Base-by-base conservation (phyloP, 1,284 basidiomycete species). In the Neonothopanus nambi region DNA sequence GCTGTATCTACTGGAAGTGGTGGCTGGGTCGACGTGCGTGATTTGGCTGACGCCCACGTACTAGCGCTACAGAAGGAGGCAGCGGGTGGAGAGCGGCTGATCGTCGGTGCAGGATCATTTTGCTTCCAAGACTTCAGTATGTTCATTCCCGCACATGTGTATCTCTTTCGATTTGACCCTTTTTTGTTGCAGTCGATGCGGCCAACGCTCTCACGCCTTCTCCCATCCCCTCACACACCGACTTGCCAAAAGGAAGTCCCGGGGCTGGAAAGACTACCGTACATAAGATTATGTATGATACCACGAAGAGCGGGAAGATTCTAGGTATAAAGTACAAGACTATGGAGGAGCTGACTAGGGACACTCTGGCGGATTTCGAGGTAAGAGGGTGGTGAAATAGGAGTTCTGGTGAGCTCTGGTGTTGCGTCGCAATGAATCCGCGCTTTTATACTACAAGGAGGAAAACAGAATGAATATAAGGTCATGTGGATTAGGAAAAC, bases 21-120 rank as follows among this genome's bases (percentile, higher is more conserved):
- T 12, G 52, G 42, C 17, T 83, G 73, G 68, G 72, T 84, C 44
- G 83, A 88, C 60, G 84, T 87, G 2, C 74, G 82, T 26, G 80
- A 84, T 59, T 70, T 86, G 26, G 81, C 80, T 3, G 67, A 72
- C 7, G 77, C 76, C 2, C 84, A 85, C 60, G 70, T 81, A 20
- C 68, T 69, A 9, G 76, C 81, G 3, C 67, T 85, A 2, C 70
- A 74, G 28, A 70, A 69, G 20, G 65, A 69, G 5, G 72, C 71
- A 21, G 83, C 82, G 0, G 76, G 73, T 4, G 78, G 77, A 0
- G 64, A 85, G 61, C 71, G 85, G 8, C 80, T 80, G 61, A 70
- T 80, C 59, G 62, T 71, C 20, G 58, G 65, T 21, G 65, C 42
- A 55, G 57, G 63, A 9, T 42, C 60, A 5, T 69, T 56, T 44